These are phyloP conservation scores for Mucor circinelloides DNA, from an alignment of 371 early-diverging fungal genomes.

Conservation along the genomic window DNA sequence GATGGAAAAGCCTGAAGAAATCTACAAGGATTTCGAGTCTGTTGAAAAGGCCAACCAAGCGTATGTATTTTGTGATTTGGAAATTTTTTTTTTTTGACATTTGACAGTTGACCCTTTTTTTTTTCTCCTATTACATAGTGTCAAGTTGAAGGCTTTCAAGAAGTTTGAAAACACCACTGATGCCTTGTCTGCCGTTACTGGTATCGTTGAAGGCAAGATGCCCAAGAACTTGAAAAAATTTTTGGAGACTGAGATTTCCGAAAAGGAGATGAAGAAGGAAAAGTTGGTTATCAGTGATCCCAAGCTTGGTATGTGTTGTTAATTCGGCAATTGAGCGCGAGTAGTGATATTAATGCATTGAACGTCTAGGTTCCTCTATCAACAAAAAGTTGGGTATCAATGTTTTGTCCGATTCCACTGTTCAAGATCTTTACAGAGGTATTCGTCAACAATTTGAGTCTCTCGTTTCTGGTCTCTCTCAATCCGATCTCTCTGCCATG, in stretches of 20 bases:
- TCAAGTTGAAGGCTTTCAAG: slow-evolving; percentile 93
- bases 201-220: slow-evolving; percentile 93
- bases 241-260: slow-evolving; percentile 78
- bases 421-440: slow-evolving; percentile 92
- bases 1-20: slow-evolving; percentile 72
- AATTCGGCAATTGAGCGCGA: no score
- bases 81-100: not conserved
- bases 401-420: slow-evolving; percentile 84
- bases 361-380: slow-evolving; percentile 70
- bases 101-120: not conserved
- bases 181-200: slow-evolving; percentile 94
- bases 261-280: slow-evolving; percentile 89
- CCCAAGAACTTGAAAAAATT: slow-evolving; percentile 93
- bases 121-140: slow-evolving; percentile 56
- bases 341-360: not conserved
- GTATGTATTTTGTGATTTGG: slow-evolving; percentile 40
- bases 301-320: slow-evolving; percentile 81
- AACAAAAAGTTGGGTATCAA: slow-evolving; percentile 93
- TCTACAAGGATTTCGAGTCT: slow-evolving; percentile 79
- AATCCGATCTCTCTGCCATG: slow-evolving; percentile 86
- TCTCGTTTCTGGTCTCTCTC: slow-evolving; percentile 69
- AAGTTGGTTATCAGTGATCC: slow-evolving; percentile 89
- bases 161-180: slow-evolving; percentile 98
- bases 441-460: slow-evolving; percentile 85
- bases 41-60: slow-evolving; percentile 79